Percentiles rank a stretch among this genome's conserved stretches.
Conservation (phyloP, 2,329 filamentous ascomycete genomes). For the Fusarium compactum region DNA sequence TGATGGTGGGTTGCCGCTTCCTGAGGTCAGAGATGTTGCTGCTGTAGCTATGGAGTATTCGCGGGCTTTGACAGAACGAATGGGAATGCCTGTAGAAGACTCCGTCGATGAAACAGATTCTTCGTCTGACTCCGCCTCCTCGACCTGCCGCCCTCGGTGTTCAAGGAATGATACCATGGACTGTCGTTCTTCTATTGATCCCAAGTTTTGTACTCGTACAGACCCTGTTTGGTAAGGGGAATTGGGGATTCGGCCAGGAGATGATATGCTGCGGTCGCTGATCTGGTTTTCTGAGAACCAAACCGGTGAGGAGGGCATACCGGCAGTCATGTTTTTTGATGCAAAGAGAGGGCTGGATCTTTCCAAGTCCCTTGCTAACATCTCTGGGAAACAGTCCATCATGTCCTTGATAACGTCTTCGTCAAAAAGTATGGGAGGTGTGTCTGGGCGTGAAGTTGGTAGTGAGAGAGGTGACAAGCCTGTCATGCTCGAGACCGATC, state of each 20-base stretch:
- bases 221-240: slow-evolving; percentile 50
- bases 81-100: slow-evolving; percentile 50
- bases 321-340: slow-evolving; percentile 65
- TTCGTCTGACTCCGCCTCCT: slow-evolving; percentile 50
- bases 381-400: slow-evolving; percentile 64
- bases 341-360: slow-evolving; percentile 61
- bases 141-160: slow-evolving; percentile 32
- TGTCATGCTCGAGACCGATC: slow-evolving; percentile 57
- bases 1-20: slow-evolving; percentile 45
- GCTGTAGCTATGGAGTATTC: slow-evolving; percentile 53
- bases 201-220: slow-evolving; percentile 49
- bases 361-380: slow-evolving; percentile 67
- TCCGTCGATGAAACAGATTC: slow-evolving; percentile 50
- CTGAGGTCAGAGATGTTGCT: slow-evolving; percentile 53
- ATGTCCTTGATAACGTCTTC: slow-evolving; percentile 49
- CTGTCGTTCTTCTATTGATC: slow-evolving; percentile 53
- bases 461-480: slow-evolving; percentile 54
- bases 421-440: slow-evolving; percentile 36
- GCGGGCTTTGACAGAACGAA: slow-evolving; percentile 51
- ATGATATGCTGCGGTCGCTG: slow-evolving; percentile 26
- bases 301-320: slow-evolving; percentile 57
- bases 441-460: slow-evolving; percentile 45
- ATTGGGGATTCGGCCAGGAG: slow-evolving; percentile 37
- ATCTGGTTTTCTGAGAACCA: slow-evolving; percentile 47
- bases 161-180: slow-evolving; percentile 54